Conservation (phyloP, 495 filamentous ascomycete species). For the Penicillium cosmopolitanum region DNA sequence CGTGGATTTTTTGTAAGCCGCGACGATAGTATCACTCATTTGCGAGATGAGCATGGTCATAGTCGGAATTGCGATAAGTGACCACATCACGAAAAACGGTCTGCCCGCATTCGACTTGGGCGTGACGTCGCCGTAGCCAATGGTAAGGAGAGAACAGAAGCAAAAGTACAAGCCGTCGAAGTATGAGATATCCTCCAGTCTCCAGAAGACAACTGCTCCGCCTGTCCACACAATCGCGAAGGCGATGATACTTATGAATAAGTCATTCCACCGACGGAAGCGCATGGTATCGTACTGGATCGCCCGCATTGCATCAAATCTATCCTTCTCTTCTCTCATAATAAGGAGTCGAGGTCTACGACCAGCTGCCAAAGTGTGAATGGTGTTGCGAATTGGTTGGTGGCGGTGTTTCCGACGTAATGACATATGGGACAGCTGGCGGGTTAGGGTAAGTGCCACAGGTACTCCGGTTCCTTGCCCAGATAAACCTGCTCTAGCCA, state of each 20-base stretch:
- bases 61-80: slow-evolving; percentile 64
- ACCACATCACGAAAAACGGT: slow-evolving; percentile 91
- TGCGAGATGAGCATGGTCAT: slow-evolving; percentile 69
- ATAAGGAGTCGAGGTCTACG: slow-evolving; percentile 35
- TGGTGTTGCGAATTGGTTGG: slow-evolving; percentile 30
- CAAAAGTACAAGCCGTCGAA: slow-evolving; percentile 82
- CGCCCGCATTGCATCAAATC: slow-evolving; percentile 80
- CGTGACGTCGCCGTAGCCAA: slow-evolving; percentile 86
- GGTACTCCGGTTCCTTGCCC: slow-evolving; percentile 4
- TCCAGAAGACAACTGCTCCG: slow-evolving; percentile 78
- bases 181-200: slow-evolving; percentile 61
- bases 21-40: slow-evolving; percentile 65
- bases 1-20: slow-evolving; percentile 58
- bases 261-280: slow-evolving; percentile 70
- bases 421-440: slow-evolving; percentile 11
- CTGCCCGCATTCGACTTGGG: slow-evolving; percentile 74
- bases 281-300: slow-evolving; percentile 67
- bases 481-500: neutral
- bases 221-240: slow-evolving; percentile 75
- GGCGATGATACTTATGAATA: slow-evolving; percentile 67
- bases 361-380: slow-evolving; percentile 22
- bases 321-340: slow-evolving; percentile 62
- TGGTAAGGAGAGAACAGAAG: slow-evolving; percentile 80
- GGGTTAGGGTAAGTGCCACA: slow-evolving; percentile 10
- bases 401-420: slow-evolving; percentile 18